Base-by-base conservation (phyloP, 2,329 filamentous ascomycete genomes). In the Fusarium paranaense region DNA sequence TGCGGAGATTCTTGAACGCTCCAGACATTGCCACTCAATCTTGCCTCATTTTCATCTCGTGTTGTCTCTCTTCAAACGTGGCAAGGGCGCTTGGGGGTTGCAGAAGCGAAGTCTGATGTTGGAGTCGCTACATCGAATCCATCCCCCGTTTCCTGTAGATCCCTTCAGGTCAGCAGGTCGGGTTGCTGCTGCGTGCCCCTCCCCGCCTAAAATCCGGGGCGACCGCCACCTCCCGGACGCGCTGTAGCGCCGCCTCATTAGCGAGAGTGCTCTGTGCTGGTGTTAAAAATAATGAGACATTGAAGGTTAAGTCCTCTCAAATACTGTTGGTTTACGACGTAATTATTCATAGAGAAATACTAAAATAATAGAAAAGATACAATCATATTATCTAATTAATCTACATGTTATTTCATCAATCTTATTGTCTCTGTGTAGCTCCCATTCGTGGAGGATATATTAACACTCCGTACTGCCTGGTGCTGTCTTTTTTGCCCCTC, bases 201-300 rank as follows among this genome's bases (percentile, higher is more conserved):
- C 38, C 58, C 38, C 58, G 67, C 62, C 42, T 62, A 52, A 71
- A 57, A 71, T 72, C 58, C 68, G 71, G 71, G 61, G 71, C 69
- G 64, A 42, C 67, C 61, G 63, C 42, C 58, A 30, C 40, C 37
- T 38, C 37, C 40, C 40, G 40, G 40, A 42, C 52, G 18, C 16
- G 57, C 30, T 42, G 62, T 45, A 25, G 57, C 22, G 57, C 35
- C 57, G 52, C 32, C 32, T 35, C 45, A 50, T 50, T 35, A 35
- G 52, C 52, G 52, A 57, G 14, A 37, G 14, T 16, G 35, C 16
- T 37, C 6, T 18, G 35, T 37, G 35, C 16, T 37, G 35, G 35
- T 1, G 35, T 8, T 1, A 37, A 7, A 37, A 37, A 37, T 37
- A 18, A 16, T 16, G 14, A 37, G 3, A 18, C 35, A 37, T 37